Conservation (phyloP, 208 protist species). For the Crithidia sp. region DNA sequence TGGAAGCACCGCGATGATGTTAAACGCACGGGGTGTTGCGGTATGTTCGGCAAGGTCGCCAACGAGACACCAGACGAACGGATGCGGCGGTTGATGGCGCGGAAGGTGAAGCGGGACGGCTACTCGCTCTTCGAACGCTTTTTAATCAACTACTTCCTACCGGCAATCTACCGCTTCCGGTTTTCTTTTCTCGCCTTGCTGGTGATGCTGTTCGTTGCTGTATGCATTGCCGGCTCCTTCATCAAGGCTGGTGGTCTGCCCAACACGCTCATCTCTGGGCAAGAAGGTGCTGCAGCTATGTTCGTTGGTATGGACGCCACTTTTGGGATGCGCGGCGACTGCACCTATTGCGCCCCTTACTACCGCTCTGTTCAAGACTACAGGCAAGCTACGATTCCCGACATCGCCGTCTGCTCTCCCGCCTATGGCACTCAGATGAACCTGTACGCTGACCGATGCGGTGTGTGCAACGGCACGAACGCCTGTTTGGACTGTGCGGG, state of each 20-base stretch:
- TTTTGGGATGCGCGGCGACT: conserved; percentile 42
- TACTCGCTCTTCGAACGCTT: conserved; percentile 56
- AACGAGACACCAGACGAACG: conserved; percentile 42
- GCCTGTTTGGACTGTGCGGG: conserved; percentile 51
- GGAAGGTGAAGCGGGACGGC: conserved; percentile 40
- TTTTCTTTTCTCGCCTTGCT: conserved; percentile 32
- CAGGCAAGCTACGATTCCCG: conserved; percentile 10
- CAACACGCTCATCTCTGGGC: conserved; percentile 30
- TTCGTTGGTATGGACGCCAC: conserved; percentile 37
- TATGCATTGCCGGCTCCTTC: conserved; percentile 32
- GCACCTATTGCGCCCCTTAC: conserved; percentile 53
- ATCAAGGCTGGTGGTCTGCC: conserved; percentile 39
- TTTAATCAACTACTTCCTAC: conserved; percentile 31
- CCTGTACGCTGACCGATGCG: conserved; percentile 39
- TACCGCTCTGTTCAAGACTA: conserved; percentile 28
- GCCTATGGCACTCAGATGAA: conserved; percentile 45
- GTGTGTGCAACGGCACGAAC: conserved; percentile 44
- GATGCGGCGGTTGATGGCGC: conserved; percentile 36
- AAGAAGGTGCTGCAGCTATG: conserved; percentile 3
- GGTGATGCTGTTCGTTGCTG: conserved; percentile 28
- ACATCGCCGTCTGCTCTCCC: conserved; percentile 22
- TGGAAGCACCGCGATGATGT: conserved; percentile 30
- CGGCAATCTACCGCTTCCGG: conserved; percentile 22
- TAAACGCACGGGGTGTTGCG: conserved; percentile 28
- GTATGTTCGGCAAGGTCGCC: conserved; percentile 33